Evolutionary conservation across 2,329 filamentous ascomycete genomes (phyloP), one percentile per base, ranked within the genome.

Genomic region (Fusarium sp.): DNA sequence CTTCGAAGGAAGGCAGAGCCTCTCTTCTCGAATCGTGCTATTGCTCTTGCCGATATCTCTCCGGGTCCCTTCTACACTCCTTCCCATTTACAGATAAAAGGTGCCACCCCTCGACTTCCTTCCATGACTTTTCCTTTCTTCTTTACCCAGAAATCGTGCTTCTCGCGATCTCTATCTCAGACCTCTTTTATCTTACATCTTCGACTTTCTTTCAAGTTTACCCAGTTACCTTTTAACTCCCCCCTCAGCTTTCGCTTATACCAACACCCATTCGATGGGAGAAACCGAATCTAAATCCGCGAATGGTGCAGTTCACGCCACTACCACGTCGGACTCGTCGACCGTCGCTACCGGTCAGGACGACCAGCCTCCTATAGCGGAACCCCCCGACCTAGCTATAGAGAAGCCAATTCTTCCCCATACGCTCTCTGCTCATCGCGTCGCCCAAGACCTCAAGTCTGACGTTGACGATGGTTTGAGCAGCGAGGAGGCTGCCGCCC

Each of bases 401-500:
- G 79, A 81, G 69, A 81, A 81, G 75, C 75, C 75, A 60, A 72
- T 53, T 54, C 73, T 72, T 60, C 77, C 78, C 66, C 80, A 82
- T 59, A 81, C 80, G 40, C 77, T 80, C 45, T 75, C 80, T 60
- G 79, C 79, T 60, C 70, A 74, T 49, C 73, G 66, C 43, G 79
- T 82, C 59, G 80, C 80, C 60, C 73, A 72, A 46, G 73, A 75
- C 55, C 79, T 86, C 73, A 77, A 79, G 62, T 84, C 85, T 66
- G 78, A 83, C 72, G 72, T 81, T 66, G 77, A 83, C 59, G 76
- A 91, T 90, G 91, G 91, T 77, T 85, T 93, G 82, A 86, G 84
- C 78, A 81, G 79, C 75, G 78, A 83, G 73, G 90, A 92, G 79
- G 91, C 90, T 70, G 85, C 86, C 80, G 84, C 84, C 82, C 91